Base-by-base conservation (phyloP, 441 rosid genomes). In the Populus hybrid region DNA sequence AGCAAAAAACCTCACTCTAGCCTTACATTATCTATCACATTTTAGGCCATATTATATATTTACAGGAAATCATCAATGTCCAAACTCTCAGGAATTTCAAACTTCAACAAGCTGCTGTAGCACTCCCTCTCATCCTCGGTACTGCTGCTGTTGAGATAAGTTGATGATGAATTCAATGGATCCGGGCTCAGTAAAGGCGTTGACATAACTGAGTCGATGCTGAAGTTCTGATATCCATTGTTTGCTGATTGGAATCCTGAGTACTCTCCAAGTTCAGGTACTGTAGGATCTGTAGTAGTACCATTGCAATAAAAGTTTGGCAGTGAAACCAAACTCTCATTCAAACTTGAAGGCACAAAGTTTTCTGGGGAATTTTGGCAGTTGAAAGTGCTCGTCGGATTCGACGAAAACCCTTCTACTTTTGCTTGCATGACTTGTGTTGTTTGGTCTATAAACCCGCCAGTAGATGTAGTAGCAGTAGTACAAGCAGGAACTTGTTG, bases 31-130 rank as follows among this genome's bases (percentile, higher is more conserved):
- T 45, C 56, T 45, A 45, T 14, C 56, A 45, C 4, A 45, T 14
- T 45, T 45, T 14, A 5, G 23, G 6, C 6, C 24, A 21, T 7
- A 28, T 18, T 45, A 45, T 14, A 56, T 24, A 84, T 79, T 85
- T 76, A 90, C 88, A 91, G 71, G 82, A 90, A 92, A 70, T 92
- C 97, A 61, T 79, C 88, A 74, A 95, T 81, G 79, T 84, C 88
- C 74, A 95, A 87, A 83, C 86, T 82, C 70, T 89, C 92, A 0
- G 93, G 95, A 84, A 93, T 86, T 42, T 87, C 92, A 65, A 95
- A 90, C 86, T 93, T 87, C 56, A 93, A 82, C 79, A 91, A 89
- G 84, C 83, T 85, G 82, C 90, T 91, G 87, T 86, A 88, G 83
- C 93, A 86, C 68, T 90, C 95, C 74, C 77, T 88, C 79, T 95